Evolutionary conservation across 2,329 filamentous ascomycete species (phyloP).

Genomic region (Ceratocystis cacaofunesta): DNA sequence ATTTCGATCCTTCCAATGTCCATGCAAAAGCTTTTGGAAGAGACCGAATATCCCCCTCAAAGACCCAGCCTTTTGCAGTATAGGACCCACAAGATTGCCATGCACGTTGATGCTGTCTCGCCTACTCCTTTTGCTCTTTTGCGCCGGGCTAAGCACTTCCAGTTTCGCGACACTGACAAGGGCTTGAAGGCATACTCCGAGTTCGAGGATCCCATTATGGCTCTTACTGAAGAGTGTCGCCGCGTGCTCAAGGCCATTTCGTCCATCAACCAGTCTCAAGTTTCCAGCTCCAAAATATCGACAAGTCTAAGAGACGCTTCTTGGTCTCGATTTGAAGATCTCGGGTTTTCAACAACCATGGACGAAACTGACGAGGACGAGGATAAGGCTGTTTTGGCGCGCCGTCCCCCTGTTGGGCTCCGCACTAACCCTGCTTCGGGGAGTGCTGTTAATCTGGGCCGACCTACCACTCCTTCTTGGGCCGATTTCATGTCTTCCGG

Average conservation of each 20-base stretch:
- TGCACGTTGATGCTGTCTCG: conserved; percentile 92
- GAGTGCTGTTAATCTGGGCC: conserved; percentile 44
- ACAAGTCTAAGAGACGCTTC: conserved; percentile 69
- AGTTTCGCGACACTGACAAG: conserved; percentile 77
- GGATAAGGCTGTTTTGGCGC: conserved; percentile 34
- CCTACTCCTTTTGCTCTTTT: conserved; percentile 86
- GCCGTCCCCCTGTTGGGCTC: conserved; percentile 32
- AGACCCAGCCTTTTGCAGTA: conserved; percentile 62
- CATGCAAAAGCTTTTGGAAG: conserved; percentile 74
- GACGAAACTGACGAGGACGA: conserved; percentile 53
- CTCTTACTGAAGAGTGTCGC: conserved; percentile 84
- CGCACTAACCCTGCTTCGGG: conserved; percentile 53
- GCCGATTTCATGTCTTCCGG: conserved; percentile 93
- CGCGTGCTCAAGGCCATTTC: conserved; percentile 83
- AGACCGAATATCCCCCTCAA: conserved; percentile 86
- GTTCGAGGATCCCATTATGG: conserved; percentile 75
- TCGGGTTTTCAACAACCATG: conserved; percentile 68
- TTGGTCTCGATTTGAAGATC: conserved; percentile 92
- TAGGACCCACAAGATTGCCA: conserved; percentile 75
- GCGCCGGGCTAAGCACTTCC: conserved; percentile 82
- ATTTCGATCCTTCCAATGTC: conserved; percentile 82
- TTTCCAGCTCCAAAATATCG: conserved; percentile 54
- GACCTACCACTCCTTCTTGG: conserved; percentile 94
- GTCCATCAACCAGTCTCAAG: conserved; percentile 70
- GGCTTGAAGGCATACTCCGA: conserved; percentile 76